A percentile compares a stretch with the other conserved stretches of the same genome.
phyloP scores from a whole-genome alignment of 192 early-diverging fungal species.

The Coemansia sp. region DNA sequence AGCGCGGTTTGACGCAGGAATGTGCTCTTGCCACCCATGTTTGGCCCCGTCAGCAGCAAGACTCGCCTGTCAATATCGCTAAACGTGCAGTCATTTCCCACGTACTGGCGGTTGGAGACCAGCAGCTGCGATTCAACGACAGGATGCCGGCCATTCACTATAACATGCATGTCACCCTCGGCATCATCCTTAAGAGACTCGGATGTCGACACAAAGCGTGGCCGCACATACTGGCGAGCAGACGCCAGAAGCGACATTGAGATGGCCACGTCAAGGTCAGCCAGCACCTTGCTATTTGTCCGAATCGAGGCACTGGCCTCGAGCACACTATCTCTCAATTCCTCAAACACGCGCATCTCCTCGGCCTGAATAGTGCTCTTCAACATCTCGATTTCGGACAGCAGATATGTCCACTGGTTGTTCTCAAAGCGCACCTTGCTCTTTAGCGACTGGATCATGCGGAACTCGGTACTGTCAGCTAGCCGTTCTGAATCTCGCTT shows the following conservation, averaged over 20 bases:
- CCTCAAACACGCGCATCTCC: constrained; percentile 61
- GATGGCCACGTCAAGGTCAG: constrained; percentile 69
- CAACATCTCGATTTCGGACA: constrained; percentile 58
- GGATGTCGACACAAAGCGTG: constrained; percentile 27
- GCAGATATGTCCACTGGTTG: constrained; percentile 62
- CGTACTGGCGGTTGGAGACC: constrained; percentile 54
- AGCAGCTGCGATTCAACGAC: constrained; percentile 63
- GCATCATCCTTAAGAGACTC: background rate
- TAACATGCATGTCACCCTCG: constrained; percentile 1
- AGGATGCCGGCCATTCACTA: constrained; percentile 62
- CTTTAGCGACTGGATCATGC: constrained; percentile 57
- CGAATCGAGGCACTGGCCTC: constrained; percentile 61
- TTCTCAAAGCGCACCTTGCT: constrained; percentile 61
- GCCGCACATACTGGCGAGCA: constrained; percentile 61
- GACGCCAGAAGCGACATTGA: constrained; percentile 63
- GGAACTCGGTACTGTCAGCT: constrained; percentile 22
- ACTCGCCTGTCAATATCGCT: constrained; percentile 16
- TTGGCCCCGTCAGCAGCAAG: constrained; percentile 78
- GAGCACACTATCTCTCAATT: constrained; percentile 51
- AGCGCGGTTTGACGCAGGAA: constrained; percentile 83
- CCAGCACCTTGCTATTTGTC: constrained; percentile 63
- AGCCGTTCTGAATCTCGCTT: constrained; percentile 53
- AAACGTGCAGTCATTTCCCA: constrained; percentile 61
- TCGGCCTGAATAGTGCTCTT: constrained; percentile 50
- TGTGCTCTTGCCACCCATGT: constrained; percentile 76